Evolutionary conservation across 106 monocot genomes (phyloP), one percentile per base, ranked within the genome.

Genomic region (Platanthera guangdongensis): DNA sequence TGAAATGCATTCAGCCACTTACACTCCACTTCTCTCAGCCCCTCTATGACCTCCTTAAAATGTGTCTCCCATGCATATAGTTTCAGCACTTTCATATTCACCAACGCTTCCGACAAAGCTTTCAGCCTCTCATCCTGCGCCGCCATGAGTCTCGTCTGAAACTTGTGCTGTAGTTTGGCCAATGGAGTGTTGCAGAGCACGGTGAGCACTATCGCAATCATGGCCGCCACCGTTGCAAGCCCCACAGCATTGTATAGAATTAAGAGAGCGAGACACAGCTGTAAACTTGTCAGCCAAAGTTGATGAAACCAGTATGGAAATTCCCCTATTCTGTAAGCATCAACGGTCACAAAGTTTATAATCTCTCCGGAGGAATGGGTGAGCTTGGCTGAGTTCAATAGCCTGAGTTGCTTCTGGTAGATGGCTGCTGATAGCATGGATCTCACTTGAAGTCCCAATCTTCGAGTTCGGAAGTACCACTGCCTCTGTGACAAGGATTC

Each of bases 41-140:
- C 83, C 81, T 99, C 88, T 51, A 99, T 91, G 50, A 81, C 88
- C 21, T 78, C 84, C 81, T 70, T 86, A 70, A 94, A 99, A 80
- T 94, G 85, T 13, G 77, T 78, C 68, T 94, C 97, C 97, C 94
- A 99, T 10, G 97, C 97, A 86, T 99, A 99, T 18, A 99, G 87
- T 74, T 99, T 99, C 81, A 99, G 77, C 2, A 99, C 91, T 86
- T 94, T 99, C 97, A 99, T 99, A 54, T 86, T 86, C 69, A 93
- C 74, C 60, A 99, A 52, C 16, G 97, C 88, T 74, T 99, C 97
- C 8, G 97, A 82, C 80, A 99, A 77, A 52, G 97, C 91, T 81
- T 94, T 99, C 73, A 99, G 78, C 81, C 97, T 89, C 74, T 74
- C 76, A 75, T 94, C 97, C 79, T 99, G 91, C 52, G 97, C 86